Conservation (phyloP, 352 stramenopile species). For the Thalassiosira delicatula region DNA sequence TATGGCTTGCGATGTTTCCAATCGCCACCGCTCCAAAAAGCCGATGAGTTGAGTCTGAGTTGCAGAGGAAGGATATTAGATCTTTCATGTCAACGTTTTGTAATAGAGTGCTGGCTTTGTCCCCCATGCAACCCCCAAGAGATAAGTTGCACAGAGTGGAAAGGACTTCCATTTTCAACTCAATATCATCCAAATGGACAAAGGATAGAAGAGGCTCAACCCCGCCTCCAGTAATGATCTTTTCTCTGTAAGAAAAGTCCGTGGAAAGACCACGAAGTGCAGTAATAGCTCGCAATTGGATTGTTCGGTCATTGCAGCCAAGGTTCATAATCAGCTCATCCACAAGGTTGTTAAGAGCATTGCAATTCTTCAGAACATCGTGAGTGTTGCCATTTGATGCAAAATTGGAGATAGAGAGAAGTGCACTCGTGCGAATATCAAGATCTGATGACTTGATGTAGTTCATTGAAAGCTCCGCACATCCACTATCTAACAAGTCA, state of each 20-base stretch:
- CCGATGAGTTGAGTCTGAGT: conserved; percentile 91
- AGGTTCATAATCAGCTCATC: too few species aligned
- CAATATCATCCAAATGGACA: conserved; percentile 91
- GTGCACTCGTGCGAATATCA: conserved; percentile 85
- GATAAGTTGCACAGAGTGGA: conserved; percentile 96
- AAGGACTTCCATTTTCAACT: conserved; percentile 95
- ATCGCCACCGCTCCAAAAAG: conserved; percentile 95
- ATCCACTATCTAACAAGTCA: conserved; percentile 55
- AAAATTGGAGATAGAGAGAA: conserved; percentile 93
- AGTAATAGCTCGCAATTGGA: conserved; percentile 89
- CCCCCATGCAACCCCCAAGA: conserved; percentile 92
- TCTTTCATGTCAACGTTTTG: conserved; percentile 89
- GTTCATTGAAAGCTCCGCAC: conserved; percentile 47
- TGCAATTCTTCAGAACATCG: conserved; percentile 56
- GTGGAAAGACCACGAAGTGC: conserved; percentile 92
- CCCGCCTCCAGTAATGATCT: conserved; percentile 89
- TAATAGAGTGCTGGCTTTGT: conserved; percentile 89
- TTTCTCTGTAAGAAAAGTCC: conserved; percentile 86
- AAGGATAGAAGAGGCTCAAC: conserved; percentile 89
- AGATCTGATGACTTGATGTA: conserved; percentile 61
- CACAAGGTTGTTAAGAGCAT: background rate
- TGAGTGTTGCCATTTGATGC: conserved; percentile 86
- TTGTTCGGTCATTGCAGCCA: conserved; percentile 62
- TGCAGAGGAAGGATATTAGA: conserved; percentile 94
- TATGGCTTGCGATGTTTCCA: conserved; percentile 91